phyloP scores from a whole-genome alignment of 441 rosid species.

The Aleurites moluccanus region DNA sequence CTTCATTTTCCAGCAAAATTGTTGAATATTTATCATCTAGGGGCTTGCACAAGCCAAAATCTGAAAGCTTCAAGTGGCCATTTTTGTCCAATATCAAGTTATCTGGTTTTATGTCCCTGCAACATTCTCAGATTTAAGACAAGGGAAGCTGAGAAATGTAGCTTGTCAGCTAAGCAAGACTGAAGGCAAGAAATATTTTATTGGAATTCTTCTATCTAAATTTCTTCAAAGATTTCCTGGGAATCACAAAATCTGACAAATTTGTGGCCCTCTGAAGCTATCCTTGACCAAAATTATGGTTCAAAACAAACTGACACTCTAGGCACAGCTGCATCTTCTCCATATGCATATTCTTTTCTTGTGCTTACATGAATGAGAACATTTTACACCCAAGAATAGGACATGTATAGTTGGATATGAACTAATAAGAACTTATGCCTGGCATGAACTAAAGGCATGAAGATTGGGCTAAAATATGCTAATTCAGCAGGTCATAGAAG shows the following conservation, averaged over 20 bases:
- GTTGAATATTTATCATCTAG: constrained; percentile 83
- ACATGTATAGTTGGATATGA: background rate
- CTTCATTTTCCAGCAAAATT: constrained; percentile 68
- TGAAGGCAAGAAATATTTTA: background rate
- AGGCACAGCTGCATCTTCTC: background rate
- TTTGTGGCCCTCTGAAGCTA: background rate
- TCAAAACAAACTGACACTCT: background rate
- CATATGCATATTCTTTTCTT: background rate
- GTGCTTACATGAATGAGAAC: background rate
- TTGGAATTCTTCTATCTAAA: background rate
- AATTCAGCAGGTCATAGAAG: constrained; percentile 8
- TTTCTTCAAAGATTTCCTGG: constrained; percentile 10
- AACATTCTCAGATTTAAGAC: constrained; percentile 31
- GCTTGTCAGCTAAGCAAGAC: background rate
- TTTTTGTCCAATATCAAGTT: constrained; percentile 85
- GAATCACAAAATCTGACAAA: constrained; percentile 6
- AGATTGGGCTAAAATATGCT: background rate
- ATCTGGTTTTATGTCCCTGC: constrained; percentile 93
- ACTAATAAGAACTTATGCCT: background rate
- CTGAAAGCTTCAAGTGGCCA: constrained; percentile 97
- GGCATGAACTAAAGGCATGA: background rate
- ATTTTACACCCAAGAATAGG: background rate
- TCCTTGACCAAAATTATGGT: constrained; percentile 4
- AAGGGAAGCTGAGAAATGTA: constrained; percentile 17
- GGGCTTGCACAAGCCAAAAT: constrained; percentile 97